Base-by-base conservation (phyloP, 768 basidiomycete genomes). In the Pisolithus microcarpus region DNA sequence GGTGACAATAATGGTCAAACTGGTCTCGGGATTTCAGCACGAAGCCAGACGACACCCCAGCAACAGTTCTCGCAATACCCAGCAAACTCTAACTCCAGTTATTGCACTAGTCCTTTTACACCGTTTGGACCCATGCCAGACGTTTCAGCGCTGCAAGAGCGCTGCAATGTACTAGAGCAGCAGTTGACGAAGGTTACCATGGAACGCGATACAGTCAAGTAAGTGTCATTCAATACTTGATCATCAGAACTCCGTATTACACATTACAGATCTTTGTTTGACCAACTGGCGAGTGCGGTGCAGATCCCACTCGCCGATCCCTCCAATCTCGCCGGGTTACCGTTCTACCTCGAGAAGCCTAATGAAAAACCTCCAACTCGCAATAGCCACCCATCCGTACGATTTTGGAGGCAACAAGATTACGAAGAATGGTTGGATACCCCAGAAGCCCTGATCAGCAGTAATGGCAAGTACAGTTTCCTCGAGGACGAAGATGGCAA, bases 351-450 rank as follows among this genome's bases (percentile, higher is more conserved):
- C 4, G 5, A 19, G 30, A 36, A 2, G 39, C 46, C 30, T 21
- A 36, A 51, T 3, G 3, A 43, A 23, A 38, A 45, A 11, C 43
- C 7, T 38, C 50, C 23, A 18, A 51, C 43, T 0, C n/a, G 28
- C 37, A 19, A 51, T 5, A 51, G 43, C 13, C 50, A 51, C 45
- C 13, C 42, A 38, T 13, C 38, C 7, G 23, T 46, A 3, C 5
- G 39, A 13, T 46, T 52, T 38, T 52, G 45, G 51, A 40, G 15
- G 34, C 34, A 46, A 40, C 36, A 31, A 3, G 30, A 51, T 42
- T 51, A 34, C 18, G 21, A 30, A 36, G 30, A 45, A 21, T 52
- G 39, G 51, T 9, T 38, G 13, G 34, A 52, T 5, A 28, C 45
- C 38, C 38, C 38, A 13, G 45, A 40, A 18, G 38, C 38, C n/a